Conservation (phyloP, 2,329 filamentous ascomycete species). For the Chalaropsis thielavioides region DNA sequence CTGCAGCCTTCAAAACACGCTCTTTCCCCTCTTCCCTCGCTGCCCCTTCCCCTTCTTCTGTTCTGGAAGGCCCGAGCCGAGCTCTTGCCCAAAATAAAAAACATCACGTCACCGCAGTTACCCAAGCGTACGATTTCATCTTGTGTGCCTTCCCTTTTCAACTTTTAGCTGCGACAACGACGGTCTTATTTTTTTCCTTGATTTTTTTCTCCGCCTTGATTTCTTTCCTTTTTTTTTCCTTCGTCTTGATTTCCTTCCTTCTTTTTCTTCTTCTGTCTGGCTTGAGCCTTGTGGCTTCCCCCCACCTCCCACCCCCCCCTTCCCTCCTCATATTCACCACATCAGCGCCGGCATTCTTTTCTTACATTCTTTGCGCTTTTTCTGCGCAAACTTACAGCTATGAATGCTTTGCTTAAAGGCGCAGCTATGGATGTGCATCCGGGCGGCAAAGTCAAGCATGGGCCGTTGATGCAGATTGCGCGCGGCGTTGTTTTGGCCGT, state of each 20-base stretch:
- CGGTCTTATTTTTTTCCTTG: background rate
- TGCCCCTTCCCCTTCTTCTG: background rate
- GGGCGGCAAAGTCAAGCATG: constrained; percentile 41
- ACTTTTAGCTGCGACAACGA: background rate
- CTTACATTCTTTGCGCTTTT: background rate
- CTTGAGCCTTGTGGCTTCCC: background rate
- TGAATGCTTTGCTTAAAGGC: constrained; percentile 12
- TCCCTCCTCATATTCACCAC: background rate
- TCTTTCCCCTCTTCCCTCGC: background rate
- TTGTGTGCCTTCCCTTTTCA: background rate
- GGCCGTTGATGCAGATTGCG: constrained; percentile 34
- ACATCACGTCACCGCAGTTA: background rate
- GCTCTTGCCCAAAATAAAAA: background rate
- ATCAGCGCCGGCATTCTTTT: background rate
- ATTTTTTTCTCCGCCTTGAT: background rate
- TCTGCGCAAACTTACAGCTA: background rate
- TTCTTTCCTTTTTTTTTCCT: background rate
- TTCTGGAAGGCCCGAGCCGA: background rate
- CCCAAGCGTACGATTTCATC: background rate
- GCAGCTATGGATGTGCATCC: constrained; percentile 30
- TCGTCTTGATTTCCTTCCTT: background rate
- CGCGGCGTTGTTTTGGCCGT: constrained; percentile 37
- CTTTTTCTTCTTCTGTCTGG: background rate
- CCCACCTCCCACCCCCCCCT: background rate
- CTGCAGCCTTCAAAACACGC: background rate